phyloP scores from a whole-genome alignment of 495 filamentous ascomycete genomes.

The Penicillium salamii region DNA sequence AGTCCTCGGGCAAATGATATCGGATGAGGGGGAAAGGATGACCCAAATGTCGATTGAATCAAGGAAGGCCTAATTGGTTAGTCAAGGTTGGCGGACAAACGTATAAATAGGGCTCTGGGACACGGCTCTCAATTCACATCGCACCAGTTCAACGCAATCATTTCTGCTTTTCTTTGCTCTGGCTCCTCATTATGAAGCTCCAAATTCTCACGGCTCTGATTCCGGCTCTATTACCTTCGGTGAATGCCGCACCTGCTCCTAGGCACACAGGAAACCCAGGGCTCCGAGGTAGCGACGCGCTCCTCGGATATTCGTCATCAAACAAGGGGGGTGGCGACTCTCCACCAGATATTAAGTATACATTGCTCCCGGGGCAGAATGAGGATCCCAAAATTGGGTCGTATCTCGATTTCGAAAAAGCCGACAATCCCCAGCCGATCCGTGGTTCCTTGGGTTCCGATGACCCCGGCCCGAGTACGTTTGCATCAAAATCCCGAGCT shows the following conservation, averaged over 20 bases:
- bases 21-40: neutral
- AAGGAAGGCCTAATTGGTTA: too few species aligned
- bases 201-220: constrained; percentile 4
- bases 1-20: neutral
- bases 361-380: constrained; percentile 53
- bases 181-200: constrained; percentile 10
- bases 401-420: constrained; percentile 61
- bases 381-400: constrained; percentile 55
- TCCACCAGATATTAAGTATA: constrained; percentile 37
- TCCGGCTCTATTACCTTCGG: constrained; percentile 4
- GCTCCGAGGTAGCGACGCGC: constrained; percentile 29
- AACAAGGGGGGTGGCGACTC: constrained; percentile 27
- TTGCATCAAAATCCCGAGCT: neutral
- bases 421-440: constrained; percentile 65
- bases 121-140: too few species aligned
- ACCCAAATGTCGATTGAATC: neutral
- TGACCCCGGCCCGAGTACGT: constrained; percentile 59
- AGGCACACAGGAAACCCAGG: constrained; percentile 22
- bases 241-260: constrained; percentile 20
- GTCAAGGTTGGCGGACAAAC: neutral
- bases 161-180: neutral
- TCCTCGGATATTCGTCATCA: constrained; percentile 38
- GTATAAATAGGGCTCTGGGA: neutral
- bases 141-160: neutral
- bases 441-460: constrained; percentile 56